phyloP scores from a whole-genome alignment of 345 rosid species.

The Stellera chamaejasme region DNA sequence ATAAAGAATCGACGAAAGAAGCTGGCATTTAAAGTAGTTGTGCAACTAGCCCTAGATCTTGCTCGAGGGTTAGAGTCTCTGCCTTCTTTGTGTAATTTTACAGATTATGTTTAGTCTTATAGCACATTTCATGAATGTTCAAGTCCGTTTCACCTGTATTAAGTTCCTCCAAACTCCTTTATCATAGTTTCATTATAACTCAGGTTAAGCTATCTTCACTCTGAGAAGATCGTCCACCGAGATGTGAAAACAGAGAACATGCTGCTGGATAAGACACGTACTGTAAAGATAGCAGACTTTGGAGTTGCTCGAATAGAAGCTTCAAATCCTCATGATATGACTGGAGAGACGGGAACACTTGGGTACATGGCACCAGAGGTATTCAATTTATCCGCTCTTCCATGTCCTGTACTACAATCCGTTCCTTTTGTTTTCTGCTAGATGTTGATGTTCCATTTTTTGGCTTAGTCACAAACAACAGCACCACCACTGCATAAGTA shows the following conservation, averaged over 20 bases:
- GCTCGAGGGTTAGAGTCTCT: constrained; percentile 75
- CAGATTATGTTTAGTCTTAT: background rate
- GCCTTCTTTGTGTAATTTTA: constrained; percentile 3
- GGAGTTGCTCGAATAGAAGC: constrained; percentile 99
- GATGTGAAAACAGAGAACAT: constrained; percentile 99
- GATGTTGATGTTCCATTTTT: too few relatives aligned
- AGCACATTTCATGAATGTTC: background rate
- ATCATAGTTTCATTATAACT: background rate
- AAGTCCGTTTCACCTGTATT: background rate
- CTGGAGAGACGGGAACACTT: constrained; percentile 98
- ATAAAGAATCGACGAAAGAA: constrained; percentile 87
- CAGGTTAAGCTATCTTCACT: constrained; percentile 92
- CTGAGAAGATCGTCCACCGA: constrained; percentile 87
- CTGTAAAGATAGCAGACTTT: constrained; percentile 88
- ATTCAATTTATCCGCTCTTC: constrained; percentile 5
- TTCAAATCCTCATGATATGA: constrained; percentile 97
- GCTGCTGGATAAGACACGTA: constrained; percentile 85
- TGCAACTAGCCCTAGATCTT: constrained; percentile 85
- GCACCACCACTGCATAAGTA: too few relatives aligned
- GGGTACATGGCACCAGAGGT: constrained; percentile 99
- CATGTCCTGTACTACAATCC: too few relatives aligned
- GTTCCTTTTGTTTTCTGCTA: too few relatives aligned
- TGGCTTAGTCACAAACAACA: too few relatives aligned
- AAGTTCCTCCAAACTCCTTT: constrained; percentile 6
- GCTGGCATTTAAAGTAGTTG: constrained; percentile 87